Evolutionary conservation across 345 rosid species (phyloP), one percentile per base, ranked within the genome.

Genomic region (Physaria fendleri): DNA sequence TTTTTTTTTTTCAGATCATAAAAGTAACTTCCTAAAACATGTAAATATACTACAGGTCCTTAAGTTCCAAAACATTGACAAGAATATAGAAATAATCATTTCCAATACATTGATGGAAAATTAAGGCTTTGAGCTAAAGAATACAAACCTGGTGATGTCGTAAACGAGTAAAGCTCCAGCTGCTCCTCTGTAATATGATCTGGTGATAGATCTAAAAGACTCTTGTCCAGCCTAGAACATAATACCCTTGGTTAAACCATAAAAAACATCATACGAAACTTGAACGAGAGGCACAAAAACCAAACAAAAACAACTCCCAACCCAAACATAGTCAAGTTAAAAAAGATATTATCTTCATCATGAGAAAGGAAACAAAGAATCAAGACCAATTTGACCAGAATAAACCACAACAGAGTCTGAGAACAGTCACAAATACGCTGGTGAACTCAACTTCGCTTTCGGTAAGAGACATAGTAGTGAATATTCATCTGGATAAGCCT

Each of bases 151-250:
- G 71, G 98, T 92, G 58, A 88, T 92, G 63, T 92, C 98, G 71
- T 88, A 92, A 50, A 88, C 96, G 32, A 91, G 78, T 73, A 91
- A 87, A 21, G 98, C 98, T 50, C 96, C 98, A 16, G 98, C 98
- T 14, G 98, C 97, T 39, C 98, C 98, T 74, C 98, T 77, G 67
- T 92, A 88, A 68, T 92, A 92, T 27, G 98, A 92, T 71, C 98
- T 82, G 0, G 98, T 88, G 69, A 92, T 92, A 17, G 98, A 92
- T 74, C 98, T 82, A 71, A 92, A 92, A 28, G 95, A 88, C 77
- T 92, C 98, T 79, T 92, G 98, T 16, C 95, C 97, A 13, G 98
- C 98, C 95, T 92, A 56, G 55, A 56, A 51, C 30, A 64, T 18
- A 40, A 48, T 6, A 35, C 24, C 8, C 29, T 48, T n/a, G 25